Evolutionary conservation across 2,329 filamentous ascomycete genomes (phyloP).

Genomic region (Ceratocystis lukuohia): DNA sequence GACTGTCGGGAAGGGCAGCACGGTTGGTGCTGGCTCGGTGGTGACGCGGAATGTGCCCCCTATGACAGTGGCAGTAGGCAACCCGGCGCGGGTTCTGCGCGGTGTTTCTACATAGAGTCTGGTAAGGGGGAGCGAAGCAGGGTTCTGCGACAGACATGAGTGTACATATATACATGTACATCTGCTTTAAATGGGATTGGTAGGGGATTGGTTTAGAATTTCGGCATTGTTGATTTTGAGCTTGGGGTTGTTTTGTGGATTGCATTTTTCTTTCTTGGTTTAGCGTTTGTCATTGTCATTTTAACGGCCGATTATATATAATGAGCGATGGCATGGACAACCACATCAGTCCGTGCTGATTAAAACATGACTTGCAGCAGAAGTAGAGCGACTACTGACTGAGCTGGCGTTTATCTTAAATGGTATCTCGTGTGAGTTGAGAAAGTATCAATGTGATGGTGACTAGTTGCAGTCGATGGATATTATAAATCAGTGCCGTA

Average conservation of each 20-base stretch:
- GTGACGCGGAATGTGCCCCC: conserved; percentile 66
- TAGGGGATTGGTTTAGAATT: background rate
- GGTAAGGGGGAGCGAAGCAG: background rate
- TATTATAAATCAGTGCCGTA: too few species aligned
- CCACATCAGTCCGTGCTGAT: background rate
- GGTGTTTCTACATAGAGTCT: conserved; percentile 22
- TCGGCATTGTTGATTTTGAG: background rate
- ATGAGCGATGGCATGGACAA: background rate
- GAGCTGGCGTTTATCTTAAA: too few species aligned
- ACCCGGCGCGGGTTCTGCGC: conserved; percentile 48
- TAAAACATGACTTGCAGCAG: too few species aligned
- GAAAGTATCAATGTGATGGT: too few species aligned
- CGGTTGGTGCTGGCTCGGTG: conserved; percentile 70
- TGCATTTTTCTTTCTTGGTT: background rate
- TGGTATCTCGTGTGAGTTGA: too few species aligned
- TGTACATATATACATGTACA: background rate
- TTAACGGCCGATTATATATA: conserved; percentile 1
- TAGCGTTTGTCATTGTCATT: background rate
- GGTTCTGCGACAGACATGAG: background rate
- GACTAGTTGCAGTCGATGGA: too few species aligned
- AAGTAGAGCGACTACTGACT: too few species aligned
- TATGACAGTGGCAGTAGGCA: conserved; percentile 56
- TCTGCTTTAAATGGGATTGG: background rate
- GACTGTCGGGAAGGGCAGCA: conserved; percentile 64
- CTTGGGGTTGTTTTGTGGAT: background rate